These are phyloP conservation scores for Laguncularia racemosa DNA, from an alignment of 345 rosid species.

Conservation along the genomic window DNA sequence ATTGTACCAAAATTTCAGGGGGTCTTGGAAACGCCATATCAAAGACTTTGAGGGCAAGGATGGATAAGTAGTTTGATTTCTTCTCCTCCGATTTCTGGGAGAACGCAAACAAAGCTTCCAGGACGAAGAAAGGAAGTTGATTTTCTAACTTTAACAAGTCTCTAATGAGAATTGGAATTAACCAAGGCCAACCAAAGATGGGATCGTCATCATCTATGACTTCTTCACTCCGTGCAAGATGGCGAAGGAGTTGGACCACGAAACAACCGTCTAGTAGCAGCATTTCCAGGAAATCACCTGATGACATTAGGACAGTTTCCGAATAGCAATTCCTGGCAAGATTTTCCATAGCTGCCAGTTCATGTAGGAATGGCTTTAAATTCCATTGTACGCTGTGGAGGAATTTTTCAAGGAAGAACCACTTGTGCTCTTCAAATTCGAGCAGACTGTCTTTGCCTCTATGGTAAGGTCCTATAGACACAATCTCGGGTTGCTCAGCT, in stretches of 20 bases:
- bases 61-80: not conserved
- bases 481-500: constrained; percentile 9
- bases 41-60: constrained; percentile 8
- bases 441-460: constrained; percentile 11
- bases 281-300: constrained; percentile 19
- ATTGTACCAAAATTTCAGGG: not conserved
- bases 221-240: constrained; percentile 4
- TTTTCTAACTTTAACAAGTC: constrained; percentile 19
- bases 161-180: constrained; percentile 11
- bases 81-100: not conserved
- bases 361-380: not conserved
- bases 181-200: constrained; percentile 9
- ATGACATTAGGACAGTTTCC: constrained; percentile 1
- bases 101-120: not conserved
- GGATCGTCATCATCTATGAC: not conserved
- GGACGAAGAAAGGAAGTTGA: constrained; percentile 18
- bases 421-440: constrained; percentile 16
- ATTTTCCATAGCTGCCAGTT: not conserved
- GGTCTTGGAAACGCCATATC: constrained; percentile 7
- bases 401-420: constrained; percentile 15
- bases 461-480: constrained; percentile 18
- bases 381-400: not conserved
- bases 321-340: constrained; percentile 8
- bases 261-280: constrained; percentile 19
- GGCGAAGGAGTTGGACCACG: constrained; percentile 10